phyloP scores from a whole-genome alignment of 768 basidiomycete species.

The Lanmaoa pseudosensibilis region DNA sequence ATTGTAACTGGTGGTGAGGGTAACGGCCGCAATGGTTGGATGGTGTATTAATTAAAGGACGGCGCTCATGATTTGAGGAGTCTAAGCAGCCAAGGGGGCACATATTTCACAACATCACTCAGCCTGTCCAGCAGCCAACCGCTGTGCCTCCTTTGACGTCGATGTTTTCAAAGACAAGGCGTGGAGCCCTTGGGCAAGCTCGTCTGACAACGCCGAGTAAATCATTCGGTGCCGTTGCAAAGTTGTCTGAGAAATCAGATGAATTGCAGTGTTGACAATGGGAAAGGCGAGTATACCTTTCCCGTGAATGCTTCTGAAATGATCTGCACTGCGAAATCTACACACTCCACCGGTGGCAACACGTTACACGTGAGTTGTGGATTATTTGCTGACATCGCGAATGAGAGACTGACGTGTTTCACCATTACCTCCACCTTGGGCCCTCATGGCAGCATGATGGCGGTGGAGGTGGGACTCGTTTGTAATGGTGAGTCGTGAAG shows the following conservation, averaged over 20 bases:
- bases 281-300: conserved; percentile 50
- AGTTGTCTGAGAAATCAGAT: conserved; percentile 48
- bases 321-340: conserved; percentile 77
- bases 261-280: conserved; percentile 8
- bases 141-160: conserved; percentile 54
- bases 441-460: conserved; percentile 82
- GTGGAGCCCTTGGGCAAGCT: conserved; percentile 71
- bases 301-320: conserved; percentile 72
- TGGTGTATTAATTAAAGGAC: conserved; percentile 30
- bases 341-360: conserved; percentile 16
- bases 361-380: conserved; percentile 29
- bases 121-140: conserved; percentile 18
- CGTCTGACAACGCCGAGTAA: conserved; percentile 68
- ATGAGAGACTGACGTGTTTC: conserved; percentile 72
- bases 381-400: conserved; percentile 15
- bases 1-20: conserved; percentile 12
- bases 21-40: conserved; percentile 21
- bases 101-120: conserved; percentile 27
- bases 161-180: conserved; percentile 75
- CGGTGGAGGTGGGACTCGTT: conserved; percentile 88
- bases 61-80: conserved; percentile 32
- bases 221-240: conserved; percentile 84
- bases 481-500: conserved; percentile 60
- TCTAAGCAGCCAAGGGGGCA: conserved; percentile 8
- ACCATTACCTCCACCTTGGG: conserved; percentile 60